Base-by-base conservation (phyloP, 2,329 filamentous ascomycete species). In the Colletotrichum horii region DNA sequence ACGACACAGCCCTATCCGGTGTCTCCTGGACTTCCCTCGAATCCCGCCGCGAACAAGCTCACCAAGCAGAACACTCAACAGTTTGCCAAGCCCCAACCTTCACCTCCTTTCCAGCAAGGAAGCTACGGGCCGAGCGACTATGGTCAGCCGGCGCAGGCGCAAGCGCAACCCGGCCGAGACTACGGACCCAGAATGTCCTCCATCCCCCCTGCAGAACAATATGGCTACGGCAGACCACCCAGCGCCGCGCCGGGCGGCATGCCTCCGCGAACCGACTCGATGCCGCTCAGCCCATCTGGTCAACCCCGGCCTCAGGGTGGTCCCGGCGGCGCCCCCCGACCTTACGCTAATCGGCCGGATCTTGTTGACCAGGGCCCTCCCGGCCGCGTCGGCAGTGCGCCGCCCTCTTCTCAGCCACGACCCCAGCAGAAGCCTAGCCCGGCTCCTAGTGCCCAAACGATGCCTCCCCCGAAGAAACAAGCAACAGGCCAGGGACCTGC, bases 401-500 rank as follows among this genome's bases (percentile, higher is more conserved):
- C 86, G 12, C 83, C 84, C 1, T 80, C 70, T 15, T 66, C 80
- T 36, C 79, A 79, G 64, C 77, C 77, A n/a, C 76, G 79, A n/a
- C 79, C 79, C 14, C 78, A 69, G 62, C 66, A 80, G 76, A 75
- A 79, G 78, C 65, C 80, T 58, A 77, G 80, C 76, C 66, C 81
- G 76, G 77, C 83, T 76, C 84, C 80, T 55, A 83, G 77, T 71
- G 79, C 80, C 75, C 79, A 82, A 56, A 79, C 83, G 24, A 26
- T 78, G 71, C 84, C 86, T 8, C 81, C 85, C 24, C 78, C 87
- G 4, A 85, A 87, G 19, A 82, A 86, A 24, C 85, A 84, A 77
- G 83, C 86, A 61, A 87, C 91, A 36, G 90, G 89, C 66, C 95
- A 96, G 82, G 97, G 96, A 14, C 96, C 97, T 1, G 95, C 97